Percentiles rank a stretch among this genome's conserved stretches.
Conservation (phyloP, 495 filamentous ascomycete genomes). For the Parathielavia hyrcaniae region DNA sequence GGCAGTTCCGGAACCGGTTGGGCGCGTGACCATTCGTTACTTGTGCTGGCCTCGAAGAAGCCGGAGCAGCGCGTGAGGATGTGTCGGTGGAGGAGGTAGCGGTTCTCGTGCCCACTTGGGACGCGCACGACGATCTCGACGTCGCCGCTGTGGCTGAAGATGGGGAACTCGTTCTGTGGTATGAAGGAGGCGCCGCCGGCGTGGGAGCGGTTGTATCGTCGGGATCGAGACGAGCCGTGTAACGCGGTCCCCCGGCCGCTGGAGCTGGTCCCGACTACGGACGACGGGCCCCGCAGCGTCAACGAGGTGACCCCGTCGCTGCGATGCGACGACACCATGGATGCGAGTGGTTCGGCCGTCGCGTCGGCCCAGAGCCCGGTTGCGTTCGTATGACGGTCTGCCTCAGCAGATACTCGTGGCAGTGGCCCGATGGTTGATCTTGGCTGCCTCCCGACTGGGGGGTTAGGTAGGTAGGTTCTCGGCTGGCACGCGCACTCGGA, state of each 20-base stretch:
- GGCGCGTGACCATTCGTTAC: slow-evolving; percentile 72
- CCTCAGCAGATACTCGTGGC: background rate
- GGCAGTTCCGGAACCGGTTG: slow-evolving; percentile 31
- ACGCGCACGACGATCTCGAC: slow-evolving; percentile 74
- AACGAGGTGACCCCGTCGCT: slow-evolving; percentile 45
- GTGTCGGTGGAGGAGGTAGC: slow-evolving; percentile 78
- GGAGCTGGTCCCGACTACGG: slow-evolving; percentile 43
- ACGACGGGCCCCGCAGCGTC: slow-evolving; percentile 54
- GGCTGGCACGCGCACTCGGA: slow-evolving; percentile 8
- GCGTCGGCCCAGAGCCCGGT: slow-evolving; percentile 11
- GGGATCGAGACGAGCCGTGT: slow-evolving; percentile 55
- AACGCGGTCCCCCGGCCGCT: slow-evolving; percentile 44
- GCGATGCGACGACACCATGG: slow-evolving; percentile 73
- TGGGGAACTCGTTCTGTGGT: slow-evolving; percentile 82
- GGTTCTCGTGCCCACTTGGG: slow-evolving; percentile 63
- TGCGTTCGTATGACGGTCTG: background rate
- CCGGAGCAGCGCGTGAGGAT: slow-evolving; percentile 83
- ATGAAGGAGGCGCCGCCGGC: slow-evolving; percentile 65
- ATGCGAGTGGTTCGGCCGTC: slow-evolving; percentile 23
- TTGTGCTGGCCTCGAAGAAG: slow-evolving; percentile 87
- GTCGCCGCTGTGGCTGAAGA: slow-evolving; percentile 84
- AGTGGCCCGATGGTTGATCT: background rate
- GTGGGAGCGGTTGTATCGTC: slow-evolving; percentile 74
- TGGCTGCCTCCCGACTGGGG: slow-evolving; percentile 29
- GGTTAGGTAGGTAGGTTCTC: slow-evolving; percentile 7